These are phyloP conservation scores for Aspergillus carlsbadensis DNA, from an alignment of 495 filamentous ascomycete species.

Conservation along the genomic window DNA sequence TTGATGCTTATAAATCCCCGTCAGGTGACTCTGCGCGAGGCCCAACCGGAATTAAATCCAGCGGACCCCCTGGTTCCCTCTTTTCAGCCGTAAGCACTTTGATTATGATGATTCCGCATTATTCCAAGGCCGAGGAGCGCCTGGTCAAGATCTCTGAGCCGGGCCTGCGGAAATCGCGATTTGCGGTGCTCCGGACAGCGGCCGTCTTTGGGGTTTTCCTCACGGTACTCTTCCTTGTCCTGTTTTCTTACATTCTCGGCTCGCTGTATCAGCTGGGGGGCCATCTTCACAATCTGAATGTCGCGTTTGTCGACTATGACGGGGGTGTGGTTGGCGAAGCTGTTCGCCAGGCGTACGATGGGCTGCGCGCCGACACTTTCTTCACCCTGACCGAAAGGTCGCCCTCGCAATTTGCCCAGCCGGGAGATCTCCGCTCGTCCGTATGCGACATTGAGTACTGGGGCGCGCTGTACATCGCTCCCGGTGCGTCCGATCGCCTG, in stretches of 20 bases:
- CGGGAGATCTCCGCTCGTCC: slow-evolving; percentile 22
- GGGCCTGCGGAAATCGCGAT: slow-evolving; percentile 20
- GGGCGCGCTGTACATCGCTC: slow-evolving; percentile 41
- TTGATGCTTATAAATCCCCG: too few species aligned
- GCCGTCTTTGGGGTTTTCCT: slow-evolving; percentile 3
- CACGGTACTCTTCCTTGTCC: slow-evolving; percentile 22
- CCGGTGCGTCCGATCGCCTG: slow-evolving; percentile 38
- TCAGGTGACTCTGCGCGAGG: too few species aligned
- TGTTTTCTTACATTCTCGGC: slow-evolving; percentile 48
- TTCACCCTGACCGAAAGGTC: slow-evolving; percentile 38
- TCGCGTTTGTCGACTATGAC: slow-evolving; percentile 54
- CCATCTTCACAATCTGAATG: slow-evolving; percentile 41
- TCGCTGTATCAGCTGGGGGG: slow-evolving; percentile 38
- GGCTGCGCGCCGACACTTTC: slow-evolving; percentile 35
- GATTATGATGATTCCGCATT: slow-evolving; percentile 17
- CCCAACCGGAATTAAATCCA: too few species aligned
- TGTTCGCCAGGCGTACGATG: slow-evolving; percentile 39
- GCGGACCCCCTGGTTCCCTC: too few species aligned
- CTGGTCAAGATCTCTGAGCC: slow-evolving; percentile 25
- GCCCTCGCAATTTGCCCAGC: slow-evolving; percentile 24
- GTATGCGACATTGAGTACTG: slow-evolving; percentile 49
- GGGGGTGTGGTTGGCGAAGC: slow-evolving; percentile 43
- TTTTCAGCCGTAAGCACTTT: too few species aligned
- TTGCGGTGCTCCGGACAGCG: slow-evolving; percentile 22
- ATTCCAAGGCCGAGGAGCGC: slow-evolving; percentile 20